A percentile compares a stretch with the other conserved stretches of the same genome.
phyloP scores from a whole-genome alignment of 2,329 filamentous ascomycete species.

The Colletotrichum simmondsii region DNA sequence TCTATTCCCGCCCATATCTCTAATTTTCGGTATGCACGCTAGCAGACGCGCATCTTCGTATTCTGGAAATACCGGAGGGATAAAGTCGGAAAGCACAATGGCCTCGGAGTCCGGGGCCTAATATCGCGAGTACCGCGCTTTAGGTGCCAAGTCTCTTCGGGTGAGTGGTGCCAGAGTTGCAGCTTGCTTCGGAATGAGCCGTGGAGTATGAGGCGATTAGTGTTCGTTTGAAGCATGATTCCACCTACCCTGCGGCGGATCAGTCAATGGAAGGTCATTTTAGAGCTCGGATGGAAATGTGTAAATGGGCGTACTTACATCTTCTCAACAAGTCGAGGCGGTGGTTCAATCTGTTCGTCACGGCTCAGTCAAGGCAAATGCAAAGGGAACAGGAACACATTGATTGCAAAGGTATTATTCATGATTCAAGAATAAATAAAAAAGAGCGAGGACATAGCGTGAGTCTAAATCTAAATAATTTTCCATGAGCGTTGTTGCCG shows the following conservation, averaged over 20 bases:
- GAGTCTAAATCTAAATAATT: slow-evolving; percentile 12
- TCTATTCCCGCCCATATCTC: background rate
- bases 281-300: too few relatives aligned
- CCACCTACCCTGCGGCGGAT: background rate
- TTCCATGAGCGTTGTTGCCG: background rate
- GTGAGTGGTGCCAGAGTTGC: background rate
- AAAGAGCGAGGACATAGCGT: slow-evolving; percentile 7
- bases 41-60: slow-evolving; percentile 13
- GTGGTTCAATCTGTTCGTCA: background rate
- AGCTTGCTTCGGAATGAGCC: background rate
- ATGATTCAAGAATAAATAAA: background rate
- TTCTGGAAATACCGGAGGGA: background rate
- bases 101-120: background rate
- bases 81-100: background rate
- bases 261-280: too few relatives aligned
- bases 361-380: background rate
- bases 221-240: background rate
- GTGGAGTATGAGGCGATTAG: background rate
- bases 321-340: too few relatives aligned
- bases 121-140: background rate
- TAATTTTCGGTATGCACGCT: slow-evolving; percentile 7
- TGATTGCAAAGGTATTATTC: slow-evolving; percentile 7
- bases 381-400: background rate
- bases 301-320: too few relatives aligned
- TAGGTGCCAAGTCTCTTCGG: background rate